Percentiles rank a stretch among this genome's conserved stretches.
Conservation (phyloP, 768 basidiomycete genomes). For the Naganishia friedmannii region DNA sequence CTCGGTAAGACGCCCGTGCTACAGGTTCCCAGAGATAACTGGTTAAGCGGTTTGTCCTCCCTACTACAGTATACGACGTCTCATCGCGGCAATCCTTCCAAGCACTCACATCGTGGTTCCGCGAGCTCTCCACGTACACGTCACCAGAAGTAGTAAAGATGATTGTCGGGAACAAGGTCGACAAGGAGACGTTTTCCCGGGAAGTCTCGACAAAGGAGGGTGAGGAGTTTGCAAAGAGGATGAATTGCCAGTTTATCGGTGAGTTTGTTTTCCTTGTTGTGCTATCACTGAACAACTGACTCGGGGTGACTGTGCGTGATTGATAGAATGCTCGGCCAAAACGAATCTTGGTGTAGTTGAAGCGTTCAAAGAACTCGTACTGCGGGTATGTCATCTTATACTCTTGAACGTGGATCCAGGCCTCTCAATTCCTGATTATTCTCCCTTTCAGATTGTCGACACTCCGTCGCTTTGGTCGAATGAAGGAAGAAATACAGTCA, state of each 20-base stretch:
- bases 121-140: conserved; percentile 90
- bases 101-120: conserved; percentile 83
- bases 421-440: no score
- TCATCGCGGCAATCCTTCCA: conserved; percentile 89
- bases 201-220: conserved; percentile 79
- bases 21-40: background rate
- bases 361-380: conserved; percentile 72
- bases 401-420: background rate
- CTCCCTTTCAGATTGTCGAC: conserved; percentile 57
- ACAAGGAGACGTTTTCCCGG: conserved; percentile 69
- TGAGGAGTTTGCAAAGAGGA: conserved; percentile 71
- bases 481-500: background rate
- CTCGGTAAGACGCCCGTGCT: conserved; percentile 48
- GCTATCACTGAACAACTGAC: background rate
- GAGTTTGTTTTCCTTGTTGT: conserved; percentile 3
- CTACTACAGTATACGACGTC: conserved; percentile 80
- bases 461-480: conserved; percentile 72
- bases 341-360: conserved; percentile 78
- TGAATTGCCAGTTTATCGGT: conserved; percentile 75
- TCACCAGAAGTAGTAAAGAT: conserved; percentile 83
- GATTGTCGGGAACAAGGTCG: conserved; percentile 83
- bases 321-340: conserved; percentile 83
- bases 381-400: conserved; percentile 58
- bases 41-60: background rate
- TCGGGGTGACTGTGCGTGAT: background rate